A percentile compares a stretch with the other conserved stretches of the same genome.
Evolutionary conservation across 2,329 filamentous ascomycete species (phyloP).

Genomic region (Fusarium humuli): DNA sequence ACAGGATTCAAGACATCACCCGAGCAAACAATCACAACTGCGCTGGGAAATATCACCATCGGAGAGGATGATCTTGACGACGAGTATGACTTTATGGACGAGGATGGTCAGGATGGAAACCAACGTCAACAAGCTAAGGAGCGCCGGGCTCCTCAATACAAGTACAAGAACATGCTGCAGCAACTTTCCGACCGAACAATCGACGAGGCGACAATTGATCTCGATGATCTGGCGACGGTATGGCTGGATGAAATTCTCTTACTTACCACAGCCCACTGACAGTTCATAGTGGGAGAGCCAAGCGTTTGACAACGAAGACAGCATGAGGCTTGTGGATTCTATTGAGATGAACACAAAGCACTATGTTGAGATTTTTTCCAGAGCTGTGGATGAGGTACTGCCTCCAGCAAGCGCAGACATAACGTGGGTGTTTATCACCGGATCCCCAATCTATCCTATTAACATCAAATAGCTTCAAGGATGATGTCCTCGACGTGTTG

Average conservation of each 20-base stretch:
- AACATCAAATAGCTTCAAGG: slow-evolving; percentile 78
- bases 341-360: slow-evolving; percentile 93
- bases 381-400: slow-evolving; percentile 88
- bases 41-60: slow-evolving; percentile 85
- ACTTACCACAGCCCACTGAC: slow-evolving; percentile 33
- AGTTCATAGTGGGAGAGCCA: slow-evolving; percentile 76
- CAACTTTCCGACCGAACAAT: slow-evolving; percentile 83
- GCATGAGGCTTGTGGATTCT: slow-evolving; percentile 80
- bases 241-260: slow-evolving; percentile 45
- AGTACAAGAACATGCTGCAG: slow-evolving; percentile 90
- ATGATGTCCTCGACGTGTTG: slow-evolving; percentile 95
- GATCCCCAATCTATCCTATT: background rate
- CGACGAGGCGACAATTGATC: slow-evolving; percentile 84
- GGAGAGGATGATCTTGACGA: slow-evolving; percentile 88
- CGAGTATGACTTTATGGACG: slow-evolving; percentile 93
- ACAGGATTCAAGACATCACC: slow-evolving; percentile 85
- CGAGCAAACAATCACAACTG: slow-evolving; percentile 78
- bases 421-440: slow-evolving; percentile 64
- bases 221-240: slow-evolving; percentile 87
- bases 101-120: slow-evolving; percentile 71
- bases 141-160: slow-evolving; percentile 73
- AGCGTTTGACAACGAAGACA: slow-evolving; percentile 64
- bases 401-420: slow-evolving; percentile 82
- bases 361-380: slow-evolving; percentile 91
- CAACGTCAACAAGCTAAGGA: slow-evolving; percentile 63